Evolutionary conservation across 257 asterid species (phyloP).

Genomic region (Parsonsia alboflavescens): DNA sequence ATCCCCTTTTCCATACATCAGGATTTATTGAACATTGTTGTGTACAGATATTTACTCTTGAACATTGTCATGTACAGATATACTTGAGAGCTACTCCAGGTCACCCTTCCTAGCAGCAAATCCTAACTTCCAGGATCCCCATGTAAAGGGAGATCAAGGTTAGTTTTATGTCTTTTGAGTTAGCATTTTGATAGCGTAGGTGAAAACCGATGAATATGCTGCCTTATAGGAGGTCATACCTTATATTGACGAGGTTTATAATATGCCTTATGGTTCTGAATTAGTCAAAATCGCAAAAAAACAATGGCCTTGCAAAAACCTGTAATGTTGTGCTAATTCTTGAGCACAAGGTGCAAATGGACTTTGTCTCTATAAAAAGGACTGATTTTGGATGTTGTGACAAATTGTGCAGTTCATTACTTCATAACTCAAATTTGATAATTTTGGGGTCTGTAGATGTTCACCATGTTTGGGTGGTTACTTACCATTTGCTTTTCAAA

Average conservation of each 20-base stretch:
- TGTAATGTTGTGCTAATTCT: not conserved
- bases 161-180: constrained; percentile 12
- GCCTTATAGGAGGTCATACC: constrained; percentile 39
- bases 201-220: constrained; percentile 9
- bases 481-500: not conserved
- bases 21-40: not conserved
- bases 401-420: constrained; percentile 21
- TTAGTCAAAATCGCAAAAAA: not conserved
- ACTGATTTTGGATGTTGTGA: constrained; percentile 30
- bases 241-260: constrained; percentile 15
- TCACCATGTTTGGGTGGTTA: not conserved
- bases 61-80: constrained; percentile 44
- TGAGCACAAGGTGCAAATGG: not conserved
- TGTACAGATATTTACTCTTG: not conserved
- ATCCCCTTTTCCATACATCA: not conserved
- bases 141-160: constrained; percentile 55
- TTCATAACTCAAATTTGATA: not conserved
- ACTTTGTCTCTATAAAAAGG: constrained; percentile 34
- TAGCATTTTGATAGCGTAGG: constrained; percentile 3
- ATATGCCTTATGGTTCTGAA: no score
- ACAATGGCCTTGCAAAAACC: not conserved
- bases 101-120: constrained; percentile 70
- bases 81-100: constrained; percentile 65
- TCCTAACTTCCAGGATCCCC: constrained; percentile 47
- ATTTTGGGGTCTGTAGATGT: not conserved